Percentiles rank a stretch among this genome's conserved stretches.
Evolutionary conservation across 495 filamentous ascomycete genomes (phyloP).

Genomic region (Aspergillus conjunctus): DNA sequence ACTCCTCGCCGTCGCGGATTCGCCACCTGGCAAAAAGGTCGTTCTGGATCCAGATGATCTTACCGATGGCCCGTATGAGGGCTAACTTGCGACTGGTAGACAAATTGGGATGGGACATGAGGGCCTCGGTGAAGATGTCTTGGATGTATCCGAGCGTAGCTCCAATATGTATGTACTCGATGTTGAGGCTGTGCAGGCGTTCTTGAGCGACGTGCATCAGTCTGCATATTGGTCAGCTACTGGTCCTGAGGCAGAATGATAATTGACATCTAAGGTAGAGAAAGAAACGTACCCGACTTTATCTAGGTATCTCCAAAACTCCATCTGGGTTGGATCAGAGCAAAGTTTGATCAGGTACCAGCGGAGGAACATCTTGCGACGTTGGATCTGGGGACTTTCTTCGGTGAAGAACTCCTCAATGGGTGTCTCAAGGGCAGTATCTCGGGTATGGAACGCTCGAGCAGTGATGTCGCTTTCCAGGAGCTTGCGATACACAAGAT

Average conservation of each 20-base stretch:
- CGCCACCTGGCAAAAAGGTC: slow-evolving; percentile 80
- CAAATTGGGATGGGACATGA: slow-evolving; percentile 68
- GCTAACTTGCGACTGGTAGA: slow-evolving; percentile 64
- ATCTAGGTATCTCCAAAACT: slow-evolving; percentile 78
- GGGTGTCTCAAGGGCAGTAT: slow-evolving; percentile 62
- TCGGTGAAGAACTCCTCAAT: slow-evolving; percentile 63
- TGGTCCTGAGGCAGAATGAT: not conserved
- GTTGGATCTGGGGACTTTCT: slow-evolving; percentile 68
- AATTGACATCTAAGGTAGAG: not conserved
- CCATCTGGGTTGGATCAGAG: slow-evolving; percentile 68
- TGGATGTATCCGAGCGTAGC: slow-evolving; percentile 68
- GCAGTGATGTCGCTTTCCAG: slow-evolving; percentile 76
- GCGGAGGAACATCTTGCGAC: slow-evolving; percentile 75
- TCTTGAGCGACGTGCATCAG: slow-evolving; percentile 72
- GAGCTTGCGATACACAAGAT: slow-evolving; percentile 77
- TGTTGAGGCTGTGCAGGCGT: slow-evolving; percentile 63
- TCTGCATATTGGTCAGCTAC: slow-evolving; percentile 31
- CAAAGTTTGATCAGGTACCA: slow-evolving; percentile 71
- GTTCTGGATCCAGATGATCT: slow-evolving; percentile 74
- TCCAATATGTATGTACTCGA: slow-evolving; percentile 77
- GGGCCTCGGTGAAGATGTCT: slow-evolving; percentile 72
- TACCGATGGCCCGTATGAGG: slow-evolving; percentile 63
- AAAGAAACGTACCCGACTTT: slow-evolving; percentile 62
- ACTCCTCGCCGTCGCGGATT: slow-evolving; percentile 71
- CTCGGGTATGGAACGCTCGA: slow-evolving; percentile 65